Evolutionary conservation across 805 yeast genomes (phyloP).

Genomic region (Barnettozyma siamensis): DNA sequence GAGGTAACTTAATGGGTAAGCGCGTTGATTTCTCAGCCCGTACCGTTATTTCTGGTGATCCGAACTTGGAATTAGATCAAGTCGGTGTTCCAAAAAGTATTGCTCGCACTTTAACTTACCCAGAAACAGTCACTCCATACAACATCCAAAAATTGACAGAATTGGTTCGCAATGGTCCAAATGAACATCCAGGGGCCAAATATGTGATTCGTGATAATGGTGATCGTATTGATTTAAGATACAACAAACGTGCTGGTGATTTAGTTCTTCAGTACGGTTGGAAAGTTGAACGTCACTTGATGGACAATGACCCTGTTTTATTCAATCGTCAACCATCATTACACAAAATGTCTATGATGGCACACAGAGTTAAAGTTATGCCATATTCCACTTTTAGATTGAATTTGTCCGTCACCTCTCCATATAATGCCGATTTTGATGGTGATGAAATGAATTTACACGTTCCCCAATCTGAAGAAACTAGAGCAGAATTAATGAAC

Average conservation of each 20-base stretch:
- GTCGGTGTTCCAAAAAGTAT: conserved; percentile 98
- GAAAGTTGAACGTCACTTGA: conserved; percentile 97
- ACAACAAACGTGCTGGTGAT: conserved; percentile 97
- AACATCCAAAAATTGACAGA: conserved; percentile 92
- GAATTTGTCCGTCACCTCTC: conserved; percentile 95
- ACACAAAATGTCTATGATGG: conserved; percentile 99
- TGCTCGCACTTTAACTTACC: conserved; percentile 92
- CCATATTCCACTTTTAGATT: conserved; percentile 97
- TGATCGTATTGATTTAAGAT: conserved; percentile 95
- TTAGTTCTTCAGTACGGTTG: conserved; percentile 97
- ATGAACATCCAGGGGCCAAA: conserved; percentile 99
- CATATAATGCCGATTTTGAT: conserved; percentile 99
- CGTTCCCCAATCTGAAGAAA: conserved; percentile 85
- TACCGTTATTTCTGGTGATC: conserved; percentile 99
- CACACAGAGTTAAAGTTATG: conserved; percentile 97
- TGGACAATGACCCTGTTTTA: conserved; percentile 96
- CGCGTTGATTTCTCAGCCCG: conserved; percentile 99
- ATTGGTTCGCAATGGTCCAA: conserved; percentile 94
- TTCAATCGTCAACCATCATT: conserved; percentile 99
- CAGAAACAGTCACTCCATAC: conserved; percentile 96
- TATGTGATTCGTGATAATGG: conserved; percentile 98
- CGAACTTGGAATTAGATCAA: conserved; percentile 93
- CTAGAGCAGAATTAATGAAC: conserved; percentile 92
- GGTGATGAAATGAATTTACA: conserved; percentile 99
- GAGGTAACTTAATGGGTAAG: conserved; percentile 99